Percentiles rank a stretch among this genome's conserved stretches.
phyloP scores from a whole-genome alignment of 768 basidiomycete genomes.

The Holtermanniella nyarrowii region DNA sequence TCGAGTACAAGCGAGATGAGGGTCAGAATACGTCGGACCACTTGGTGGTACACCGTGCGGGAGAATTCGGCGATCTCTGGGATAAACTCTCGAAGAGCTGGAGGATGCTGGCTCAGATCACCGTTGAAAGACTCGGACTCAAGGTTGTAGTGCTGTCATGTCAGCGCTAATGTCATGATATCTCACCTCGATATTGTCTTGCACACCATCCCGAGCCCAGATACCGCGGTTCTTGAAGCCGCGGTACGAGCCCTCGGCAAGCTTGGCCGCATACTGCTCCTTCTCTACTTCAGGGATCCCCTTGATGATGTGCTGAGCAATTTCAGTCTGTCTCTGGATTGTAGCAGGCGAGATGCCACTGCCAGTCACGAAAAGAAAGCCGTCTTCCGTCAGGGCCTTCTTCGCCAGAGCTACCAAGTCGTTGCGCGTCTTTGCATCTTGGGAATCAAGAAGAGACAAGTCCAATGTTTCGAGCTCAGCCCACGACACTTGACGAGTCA shows the following conservation, averaged over 20 bases:
- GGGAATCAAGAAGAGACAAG: constrained; percentile 12
- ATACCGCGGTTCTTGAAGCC: constrained; percentile 20
- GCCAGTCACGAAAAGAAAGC: constrained; percentile 23
- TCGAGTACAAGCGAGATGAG: constrained; percentile 28
- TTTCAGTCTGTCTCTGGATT: constrained; percentile 24
- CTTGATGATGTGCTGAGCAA: constrained; percentile 16
- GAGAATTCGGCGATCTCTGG: constrained; percentile 23
- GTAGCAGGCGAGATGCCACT: constrained; percentile 17
- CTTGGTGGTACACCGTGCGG: constrained; percentile 16
- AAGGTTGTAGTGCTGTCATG: constrained; percentile 20
- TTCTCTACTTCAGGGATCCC: constrained; percentile 18
- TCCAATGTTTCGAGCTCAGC: constrained; percentile 19
- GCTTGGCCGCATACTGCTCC: constrained; percentile 13
- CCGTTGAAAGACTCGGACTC: constrained; percentile 13
- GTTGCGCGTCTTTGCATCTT: constrained; percentile 6
- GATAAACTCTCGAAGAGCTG: constrained; percentile 14
- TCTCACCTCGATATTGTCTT: constrained; percentile 21
- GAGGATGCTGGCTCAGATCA: constrained; percentile 7
- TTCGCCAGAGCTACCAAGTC: constrained; percentile 12
- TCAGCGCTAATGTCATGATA: constrained; percentile 8
- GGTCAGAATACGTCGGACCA: constrained; percentile 21
- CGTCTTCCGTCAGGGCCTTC: constrained; percentile 19
- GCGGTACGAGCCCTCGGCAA: constrained; percentile 13
- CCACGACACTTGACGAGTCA: constrained; percentile 10
- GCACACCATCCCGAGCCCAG: constrained; percentile 20